phyloP scores from a whole-genome alignment of 2,329 filamentous ascomycete genomes.

The Xylariaceae sp. region DNA sequence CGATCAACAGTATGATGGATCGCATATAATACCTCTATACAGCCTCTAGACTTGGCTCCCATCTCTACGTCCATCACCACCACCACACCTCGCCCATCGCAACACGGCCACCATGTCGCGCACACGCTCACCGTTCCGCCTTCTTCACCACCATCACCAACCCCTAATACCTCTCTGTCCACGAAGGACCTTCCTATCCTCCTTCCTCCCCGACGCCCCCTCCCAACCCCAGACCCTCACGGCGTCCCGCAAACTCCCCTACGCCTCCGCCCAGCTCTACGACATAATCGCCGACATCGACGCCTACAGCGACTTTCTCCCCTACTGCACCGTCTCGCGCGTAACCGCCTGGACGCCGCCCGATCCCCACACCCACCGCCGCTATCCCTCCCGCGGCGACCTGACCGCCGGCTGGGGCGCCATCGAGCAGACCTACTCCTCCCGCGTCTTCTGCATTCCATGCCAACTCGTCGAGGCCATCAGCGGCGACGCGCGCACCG shows the following conservation, averaged over 20 bases:
- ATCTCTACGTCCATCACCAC: neutral
- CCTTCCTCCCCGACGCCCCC: constrained; percentile 17
- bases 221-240: constrained; percentile 56
- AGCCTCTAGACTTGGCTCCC: neutral
- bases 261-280: constrained; percentile 69
- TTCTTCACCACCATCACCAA: constrained; percentile 5
- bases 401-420: constrained; percentile 82
- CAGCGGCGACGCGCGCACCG: constrained; percentile 52
- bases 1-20: too few species aligned
- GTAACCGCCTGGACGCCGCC: constrained; percentile 70
- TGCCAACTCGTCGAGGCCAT: constrained; percentile 70
- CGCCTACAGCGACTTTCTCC: constrained; percentile 82
- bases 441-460: constrained; percentile 72
- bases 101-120: neutral
- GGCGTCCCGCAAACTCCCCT: constrained; percentile 73
- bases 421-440: constrained; percentile 79
- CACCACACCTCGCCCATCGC: neutral
- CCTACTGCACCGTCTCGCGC: constrained; percentile 74
- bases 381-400: constrained; percentile 70
- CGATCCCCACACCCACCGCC: constrained; percentile 30
- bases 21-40: too few species aligned
- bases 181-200: constrained; percentile 25
- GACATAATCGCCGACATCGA: constrained; percentile 82
- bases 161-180: constrained; percentile 7
- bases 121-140: neutral